phyloP scores from a whole-genome alignment of 2,329 filamentous ascomycete genomes.

The Pezicula neosporulosa region DNA sequence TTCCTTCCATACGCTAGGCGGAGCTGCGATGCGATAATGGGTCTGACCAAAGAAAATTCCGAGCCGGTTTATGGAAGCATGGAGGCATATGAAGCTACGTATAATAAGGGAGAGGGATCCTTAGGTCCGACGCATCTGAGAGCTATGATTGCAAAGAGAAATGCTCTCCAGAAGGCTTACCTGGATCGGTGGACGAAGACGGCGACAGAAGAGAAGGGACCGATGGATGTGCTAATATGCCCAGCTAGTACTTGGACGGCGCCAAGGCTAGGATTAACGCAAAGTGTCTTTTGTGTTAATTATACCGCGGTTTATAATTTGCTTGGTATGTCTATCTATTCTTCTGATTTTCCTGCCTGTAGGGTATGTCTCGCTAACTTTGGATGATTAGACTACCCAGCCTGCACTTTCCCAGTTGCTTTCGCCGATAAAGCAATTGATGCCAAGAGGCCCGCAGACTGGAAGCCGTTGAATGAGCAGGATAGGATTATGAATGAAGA shows the following conservation, averaged over 20 bases:
- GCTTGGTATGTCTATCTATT: slow-evolving; percentile 18
- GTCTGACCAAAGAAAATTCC: slow-evolving; percentile 20
- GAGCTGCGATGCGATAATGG: slow-evolving; percentile 26
- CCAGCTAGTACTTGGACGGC: slow-evolving; percentile 31
- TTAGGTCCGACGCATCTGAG: slow-evolving; percentile 25
- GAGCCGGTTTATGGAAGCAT: slow-evolving; percentile 26
- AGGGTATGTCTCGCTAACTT: slow-evolving; percentile 8
- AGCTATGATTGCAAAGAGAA: slow-evolving; percentile 28
- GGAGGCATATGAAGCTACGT: slow-evolving; percentile 24
- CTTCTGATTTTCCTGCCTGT: not conserved
- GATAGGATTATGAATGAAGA: slow-evolving; percentile 24
- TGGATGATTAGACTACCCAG: slow-evolving; percentile 22
- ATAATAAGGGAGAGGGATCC: slow-evolving; percentile 22
- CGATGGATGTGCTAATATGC: slow-evolving; percentile 32
- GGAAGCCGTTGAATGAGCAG: slow-evolving; percentile 23
- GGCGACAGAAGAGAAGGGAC: slow-evolving; percentile 22
- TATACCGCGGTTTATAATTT: slow-evolving; percentile 28
- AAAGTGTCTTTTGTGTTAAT: slow-evolving; percentile 24
- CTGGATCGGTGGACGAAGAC: slow-evolving; percentile 32
- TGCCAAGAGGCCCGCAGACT: slow-evolving; percentile 9
- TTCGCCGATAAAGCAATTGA: slow-evolving; percentile 37
- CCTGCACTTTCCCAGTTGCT: slow-evolving; percentile 39
- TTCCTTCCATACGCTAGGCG: slow-evolving; percentile 30
- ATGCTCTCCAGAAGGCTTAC: slow-evolving; percentile 31
- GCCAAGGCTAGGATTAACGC: slow-evolving; percentile 26